Evolutionary conservation across 176 grass and related monocot species (phyloP).

Genomic region (Triticum aestivum): IWGSC_CS_RefSeq_v2.1 NC_057796.1:248711765-248712264

Average conservation of each 20-base stretch:
- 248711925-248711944: neutral
- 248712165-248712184: too few species aligned
- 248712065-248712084: too few species aligned
- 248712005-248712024: constrained; percentile 30
- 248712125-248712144: too few species aligned
- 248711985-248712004: constrained; percentile 41
- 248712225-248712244: too few species aligned
- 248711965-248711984: constrained; percentile 49
- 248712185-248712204: too few species aligned
- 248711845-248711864: constrained; percentile 10
- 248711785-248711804: constrained; percentile 64
- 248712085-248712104: neutral
- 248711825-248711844: neutral
- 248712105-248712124: too few species aligned
- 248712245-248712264: too few species aligned
- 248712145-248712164: too few species aligned
- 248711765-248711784: constrained; percentile 63
- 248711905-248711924: neutral
- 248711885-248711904: constrained; percentile 19
- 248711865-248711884: constrained; percentile 17
- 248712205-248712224: too few species aligned
- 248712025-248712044: constrained; percentile 54
- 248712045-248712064: constrained; percentile 42
- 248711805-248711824: constrained; percentile 32
- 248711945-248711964: constrained; percentile 30